Evolutionary conservation across 139 green algal genomes (phyloP), one percentile per base, ranked within the genome.

Genomic region (Pycnococcus provasolii): DNA sequence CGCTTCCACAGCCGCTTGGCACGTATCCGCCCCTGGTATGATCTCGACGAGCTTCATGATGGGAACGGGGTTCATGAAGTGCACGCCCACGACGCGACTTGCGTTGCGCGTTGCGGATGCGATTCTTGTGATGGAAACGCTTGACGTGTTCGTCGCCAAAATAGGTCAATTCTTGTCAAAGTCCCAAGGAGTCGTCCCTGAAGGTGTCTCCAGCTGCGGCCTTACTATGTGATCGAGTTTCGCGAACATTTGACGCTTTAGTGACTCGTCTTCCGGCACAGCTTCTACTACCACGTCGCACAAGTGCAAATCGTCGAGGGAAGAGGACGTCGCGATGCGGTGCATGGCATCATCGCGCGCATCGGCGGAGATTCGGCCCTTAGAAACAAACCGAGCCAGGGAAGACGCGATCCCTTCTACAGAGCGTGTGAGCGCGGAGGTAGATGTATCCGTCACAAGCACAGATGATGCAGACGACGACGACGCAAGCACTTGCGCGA

Each of bases 51-150:
- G 74, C 77, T 96, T 83, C 80, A 96, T 94, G 44, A 89, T 40
- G 0, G 87, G 77, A 40, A 89, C 81, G 2, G 89, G 89, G 63
- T 95, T 92, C 68, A 82, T 77, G 45, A 80, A 80, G 60, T 80
- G 74, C 83, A 94, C 83, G 62, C 89, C 86, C 11, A 88, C 74
- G 39, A 72, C 71, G 40, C 45, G 60, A 7, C 52, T 7, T 45
- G 91, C 75, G 57, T 95, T 86, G 44, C 80, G 59, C 53, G 89
- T 96, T 26, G 73, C 83, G 3, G 86, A 77, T 1, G 86, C 91
- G 15, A 96, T 75, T 9, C 90, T 81, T 0, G 90, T 96, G 66
- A 96, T 95, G 58, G 83, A 92, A 54, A 96, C 96, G 60, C 81
- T 89, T 53, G 69, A 86, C 9, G 90, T 96, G 85, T 96, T 96